Evolutionary conservation across 2,329 filamentous ascomycete genomes (phyloP), one percentile per base, ranked within the genome.

Genomic region (Knufia fluminis): DNA sequence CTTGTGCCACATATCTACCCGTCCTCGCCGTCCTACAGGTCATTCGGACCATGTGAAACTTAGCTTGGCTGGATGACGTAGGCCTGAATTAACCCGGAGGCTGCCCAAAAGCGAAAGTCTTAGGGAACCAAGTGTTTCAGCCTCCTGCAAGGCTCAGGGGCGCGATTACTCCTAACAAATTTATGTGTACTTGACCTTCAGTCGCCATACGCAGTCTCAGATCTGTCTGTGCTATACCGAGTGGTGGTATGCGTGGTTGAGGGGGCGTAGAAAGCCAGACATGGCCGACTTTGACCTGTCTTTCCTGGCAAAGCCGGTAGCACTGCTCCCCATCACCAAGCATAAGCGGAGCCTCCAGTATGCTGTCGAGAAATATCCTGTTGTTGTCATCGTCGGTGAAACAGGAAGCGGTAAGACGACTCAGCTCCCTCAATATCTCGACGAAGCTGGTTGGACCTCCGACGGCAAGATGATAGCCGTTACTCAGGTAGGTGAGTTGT

Each of bases 401-500:
- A 97, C 92, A 1, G 92, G 92, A 3, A 94, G 86, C 20, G 90
- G 91, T 36, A 97, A 97, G 68, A 95, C 90, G 1, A 97, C 92
- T 0, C 92, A 97, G 64, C 83, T 97, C 38, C 92, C 92, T 1
- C 91, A 96, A 59, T 97, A 85, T 60, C 76, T 97, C 10, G 83
- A 94, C 51, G 76, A 86, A 59, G 86, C 85, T 61, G 91, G 91
- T 67, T 97, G 91, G 90, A 91, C 87, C 63, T 74, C 76, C 23
- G 78, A 89, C 62, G 88, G 86, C 17, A 94, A 90, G 62, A 66
- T 85, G 40, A 85, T 98, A 57, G 91, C 82, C 17, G 77, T 97
- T 38, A 97, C 92, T 14, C 91, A 97, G 80, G 88, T 89, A 71
- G 64, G 77, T 73, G 54, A 61, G 62, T 61, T 52, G 52, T 32